Conservation (phyloP, 208 protist genomes). For the Acanthamoeba healyi region DNA sequence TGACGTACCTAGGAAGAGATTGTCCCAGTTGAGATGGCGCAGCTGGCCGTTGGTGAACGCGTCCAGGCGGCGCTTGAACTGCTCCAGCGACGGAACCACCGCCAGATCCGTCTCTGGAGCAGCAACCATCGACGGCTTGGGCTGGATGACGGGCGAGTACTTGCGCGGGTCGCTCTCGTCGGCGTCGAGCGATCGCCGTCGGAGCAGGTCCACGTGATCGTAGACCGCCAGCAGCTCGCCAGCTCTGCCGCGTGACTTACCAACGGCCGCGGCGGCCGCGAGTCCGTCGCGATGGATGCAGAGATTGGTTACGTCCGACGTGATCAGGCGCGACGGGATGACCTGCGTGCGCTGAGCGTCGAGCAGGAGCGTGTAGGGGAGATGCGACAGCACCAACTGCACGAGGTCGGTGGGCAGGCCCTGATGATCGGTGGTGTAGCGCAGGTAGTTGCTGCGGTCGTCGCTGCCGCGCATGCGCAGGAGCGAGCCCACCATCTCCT, state of each 20-base stretch:
- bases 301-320: not conserved
- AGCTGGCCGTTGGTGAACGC: constrained; percentile 28
- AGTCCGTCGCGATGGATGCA: not conserved
- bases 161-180: not conserved
- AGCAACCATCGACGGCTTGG: not conserved
- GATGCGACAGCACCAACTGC: not conserved
- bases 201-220: not conserved
- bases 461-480: not conserved
- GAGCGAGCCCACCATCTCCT: not conserved
- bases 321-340: not conserved
- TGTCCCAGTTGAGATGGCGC: not conserved
- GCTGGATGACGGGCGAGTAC: not conserved
- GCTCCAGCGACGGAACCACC: not conserved
- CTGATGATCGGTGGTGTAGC: not conserved
- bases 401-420: not conserved
- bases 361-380: not conserved
- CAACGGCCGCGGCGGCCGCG: not conserved
- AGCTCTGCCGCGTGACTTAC: not conserved
- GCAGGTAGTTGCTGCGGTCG: not conserved
- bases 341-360: not conserved
- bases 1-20: not conserved
- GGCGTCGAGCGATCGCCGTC: not conserved
- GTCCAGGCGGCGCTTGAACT: constrained; percentile 18
- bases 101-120: not conserved
- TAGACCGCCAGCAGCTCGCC: not conserved